Evolutionary conservation across 805 yeast species (phyloP).

Genomic region (Ogataea glucozyma): DNA sequence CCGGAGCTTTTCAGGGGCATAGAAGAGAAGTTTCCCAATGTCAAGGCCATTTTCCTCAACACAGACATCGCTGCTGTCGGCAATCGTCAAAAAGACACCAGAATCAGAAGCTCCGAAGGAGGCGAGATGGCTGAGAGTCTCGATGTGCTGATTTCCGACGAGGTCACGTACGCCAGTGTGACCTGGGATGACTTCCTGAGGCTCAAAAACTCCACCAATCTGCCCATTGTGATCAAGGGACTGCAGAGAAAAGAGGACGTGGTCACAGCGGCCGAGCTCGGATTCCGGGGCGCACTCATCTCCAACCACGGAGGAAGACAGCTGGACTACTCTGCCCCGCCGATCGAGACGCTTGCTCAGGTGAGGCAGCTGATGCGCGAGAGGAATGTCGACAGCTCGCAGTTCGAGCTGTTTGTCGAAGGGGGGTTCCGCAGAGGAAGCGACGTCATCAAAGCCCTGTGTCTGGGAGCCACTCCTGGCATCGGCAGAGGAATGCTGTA

Average conservation of each 20-base stretch:
- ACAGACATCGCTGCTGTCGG: slow-evolving; percentile 87
- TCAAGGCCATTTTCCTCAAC: slow-evolving; percentile 78
- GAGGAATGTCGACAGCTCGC: slow-evolving; percentile 47
- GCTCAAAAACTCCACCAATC: slow-evolving; percentile 45
- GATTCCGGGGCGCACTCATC: slow-evolving; percentile 62
- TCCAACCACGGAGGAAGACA: slow-evolving; percentile 80
- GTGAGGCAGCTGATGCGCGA: slow-evolving; percentile 46
- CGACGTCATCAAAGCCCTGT: slow-evolving; percentile 44
- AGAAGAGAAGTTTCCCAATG: slow-evolving; percentile 48
- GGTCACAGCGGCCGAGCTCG: slow-evolving; percentile 54
- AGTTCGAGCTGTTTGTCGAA: slow-evolving; percentile 53
- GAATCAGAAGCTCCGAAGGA: slow-evolving; percentile 58
- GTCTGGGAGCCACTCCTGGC: slow-evolving; percentile 56
- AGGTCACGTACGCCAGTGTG: slow-evolving; percentile 37
- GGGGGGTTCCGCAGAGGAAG: slow-evolving; percentile 48
- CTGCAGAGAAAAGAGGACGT: slow-evolving; percentile 69
- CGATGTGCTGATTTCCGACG: slow-evolving; percentile 15
- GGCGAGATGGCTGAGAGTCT: slow-evolving; percentile 26
- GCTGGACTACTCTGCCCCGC: slow-evolving; percentile 60
- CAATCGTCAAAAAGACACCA: slow-evolving; percentile 81
- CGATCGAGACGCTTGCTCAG: slow-evolving; percentile 62
- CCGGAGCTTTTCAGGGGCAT: slow-evolving; percentile 20
- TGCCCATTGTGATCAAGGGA: slow-evolving; percentile 61
- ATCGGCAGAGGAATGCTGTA: slow-evolving; percentile 75
- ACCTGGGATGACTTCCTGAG: slow-evolving; percentile 63